Percentiles rank a stretch among this genome's conserved stretches.
Evolutionary conservation across 129 eudicot genomes (phyloP).

Genomic region (Gnaphalium uliginosum): DNA sequence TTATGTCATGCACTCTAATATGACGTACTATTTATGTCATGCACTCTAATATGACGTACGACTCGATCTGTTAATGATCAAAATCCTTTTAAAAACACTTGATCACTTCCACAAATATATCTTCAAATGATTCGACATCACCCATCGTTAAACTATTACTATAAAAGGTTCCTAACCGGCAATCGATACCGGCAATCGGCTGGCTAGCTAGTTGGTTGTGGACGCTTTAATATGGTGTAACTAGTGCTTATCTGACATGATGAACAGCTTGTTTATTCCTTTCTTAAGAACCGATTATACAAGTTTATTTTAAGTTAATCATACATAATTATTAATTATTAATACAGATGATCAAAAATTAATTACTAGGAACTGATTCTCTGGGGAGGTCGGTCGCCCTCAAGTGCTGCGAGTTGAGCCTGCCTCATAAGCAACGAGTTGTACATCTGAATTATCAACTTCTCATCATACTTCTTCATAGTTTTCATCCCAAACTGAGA

Average conservation of each 20-base stretch:
- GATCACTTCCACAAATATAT: too few species aligned
- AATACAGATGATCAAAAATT: neutral
- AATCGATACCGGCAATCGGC: too few species aligned
- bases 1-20: too few species aligned
- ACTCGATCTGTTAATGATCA: too few species aligned
- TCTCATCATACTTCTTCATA: conserved; percentile 81
- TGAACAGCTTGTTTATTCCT: neutral
- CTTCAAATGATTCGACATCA: too few species aligned
- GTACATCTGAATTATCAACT: conserved; percentile 66
- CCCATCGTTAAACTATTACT: too few species aligned
- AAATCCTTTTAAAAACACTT: too few species aligned
- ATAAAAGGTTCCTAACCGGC: too few species aligned
- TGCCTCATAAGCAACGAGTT: conserved; percentile 59
- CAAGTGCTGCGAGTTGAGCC: conserved; percentile 16
- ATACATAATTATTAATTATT: neutral
- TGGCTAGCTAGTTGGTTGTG: too few species aligned
- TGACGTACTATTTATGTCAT: too few species aligned
- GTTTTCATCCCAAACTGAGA: conserved; percentile 44
- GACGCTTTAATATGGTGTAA: too few species aligned
- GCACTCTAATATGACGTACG: too few species aligned
- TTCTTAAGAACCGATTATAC: neutral
- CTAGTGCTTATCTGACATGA: neutral
- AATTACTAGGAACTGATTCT: neutral
- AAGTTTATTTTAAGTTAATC: neutral
- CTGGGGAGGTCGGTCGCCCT: neutral